phyloP scores from a whole-genome alignment of 306 rosid genomes.

The Vigna mungo region DNA sequence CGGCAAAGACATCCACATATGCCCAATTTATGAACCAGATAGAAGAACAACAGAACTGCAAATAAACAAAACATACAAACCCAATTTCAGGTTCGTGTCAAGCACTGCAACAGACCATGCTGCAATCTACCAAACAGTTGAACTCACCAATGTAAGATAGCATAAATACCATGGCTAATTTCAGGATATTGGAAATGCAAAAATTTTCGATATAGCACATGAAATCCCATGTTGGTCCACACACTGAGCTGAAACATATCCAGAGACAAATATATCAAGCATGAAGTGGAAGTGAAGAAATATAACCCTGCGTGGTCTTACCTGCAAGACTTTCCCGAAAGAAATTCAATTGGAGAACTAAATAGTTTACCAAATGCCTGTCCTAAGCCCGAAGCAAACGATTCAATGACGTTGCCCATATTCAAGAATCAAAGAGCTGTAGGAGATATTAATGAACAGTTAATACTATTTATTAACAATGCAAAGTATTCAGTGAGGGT shows the following conservation, averaged over 20 bases:
- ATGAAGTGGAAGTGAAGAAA: slow-evolving; percentile 8
- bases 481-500: too few species aligned
- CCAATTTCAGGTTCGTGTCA: slow-evolving; percentile 9
- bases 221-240: slow-evolving; percentile 82
- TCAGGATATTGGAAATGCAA: slow-evolving; percentile 66
- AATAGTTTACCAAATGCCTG: slow-evolving; percentile 55
- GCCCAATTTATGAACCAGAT: slow-evolving; percentile 62
- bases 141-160: slow-evolving; percentile 64
- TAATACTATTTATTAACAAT: not conserved
- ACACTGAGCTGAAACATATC: slow-evolving; percentile 57
- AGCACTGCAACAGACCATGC: slow-evolving; percentile 6
- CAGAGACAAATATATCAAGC: not conserved
- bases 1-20: slow-evolving; percentile 56
- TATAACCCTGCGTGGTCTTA: slow-evolving; percentile 30
- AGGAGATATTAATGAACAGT: not conserved
- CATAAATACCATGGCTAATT: slow-evolving; percentile 59
- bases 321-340: slow-evolving; percentile 81
- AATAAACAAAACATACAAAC: slow-evolving; percentile 5
- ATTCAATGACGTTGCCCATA: slow-evolving; percentile 65
- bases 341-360: slow-evolving; percentile 64
- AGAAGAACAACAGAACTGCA: slow-evolving; percentile 70
- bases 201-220: slow-evolving; percentile 68
- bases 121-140: not conserved
- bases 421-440: slow-evolving; percentile 15
- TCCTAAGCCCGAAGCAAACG: slow-evolving; percentile 61